Percentiles rank a stretch among this genome's conserved stretches.
Conservation (phyloP, 1,284 basidiomycete species). For the Xerocomus minutiporus region DNA sequence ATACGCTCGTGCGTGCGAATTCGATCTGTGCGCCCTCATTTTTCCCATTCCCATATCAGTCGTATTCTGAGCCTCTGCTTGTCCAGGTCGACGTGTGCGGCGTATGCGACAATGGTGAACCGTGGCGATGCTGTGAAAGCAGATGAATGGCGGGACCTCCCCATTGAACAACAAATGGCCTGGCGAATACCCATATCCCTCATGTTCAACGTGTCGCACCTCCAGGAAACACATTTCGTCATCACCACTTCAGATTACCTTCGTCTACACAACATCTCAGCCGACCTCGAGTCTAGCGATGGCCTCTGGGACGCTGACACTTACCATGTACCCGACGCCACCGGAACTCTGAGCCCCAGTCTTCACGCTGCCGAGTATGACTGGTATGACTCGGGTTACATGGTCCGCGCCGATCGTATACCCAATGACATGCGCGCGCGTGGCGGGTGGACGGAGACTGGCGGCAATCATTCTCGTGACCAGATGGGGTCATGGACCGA, state of each 20-base stretch:
- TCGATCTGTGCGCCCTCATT: slow-evolving; percentile 27
- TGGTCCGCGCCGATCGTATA: slow-evolving; percentile 37
- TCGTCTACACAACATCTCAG: slow-evolving; percentile 35
- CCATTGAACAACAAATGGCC: slow-evolving; percentile 40
- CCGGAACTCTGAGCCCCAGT: slow-evolving; percentile 15
- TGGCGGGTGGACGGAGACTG: slow-evolving; percentile 22
- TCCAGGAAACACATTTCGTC: slow-evolving; percentile 37
- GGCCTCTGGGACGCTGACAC: slow-evolving; percentile 36
- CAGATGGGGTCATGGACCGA: slow-evolving; percentile 24
- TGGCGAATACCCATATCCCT: slow-evolving; percentile 37
- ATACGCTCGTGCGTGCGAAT: slow-evolving; percentile 41
- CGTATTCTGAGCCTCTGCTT: not conserved
- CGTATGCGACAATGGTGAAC: slow-evolving; percentile 39
- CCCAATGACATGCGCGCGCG: slow-evolving; percentile 31
- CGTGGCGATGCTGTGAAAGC: slow-evolving; percentile 34
- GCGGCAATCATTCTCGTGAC: slow-evolving; percentile 17
- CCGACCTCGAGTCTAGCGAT: slow-evolving; percentile 32
- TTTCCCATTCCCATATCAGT: not conserved
- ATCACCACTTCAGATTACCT: slow-evolving; percentile 41
- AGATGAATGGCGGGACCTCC: slow-evolving; percentile 40
- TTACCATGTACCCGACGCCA: slow-evolving; percentile 22
- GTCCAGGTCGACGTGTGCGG: slow-evolving; percentile 30
- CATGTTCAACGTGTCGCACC: slow-evolving; percentile 46
- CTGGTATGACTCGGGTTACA: slow-evolving; percentile 35
- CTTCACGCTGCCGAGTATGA: slow-evolving; percentile 36